Base-by-base conservation (phyloP, 371 early-diverging fungal species). In the Nematocida minor region DNA sequence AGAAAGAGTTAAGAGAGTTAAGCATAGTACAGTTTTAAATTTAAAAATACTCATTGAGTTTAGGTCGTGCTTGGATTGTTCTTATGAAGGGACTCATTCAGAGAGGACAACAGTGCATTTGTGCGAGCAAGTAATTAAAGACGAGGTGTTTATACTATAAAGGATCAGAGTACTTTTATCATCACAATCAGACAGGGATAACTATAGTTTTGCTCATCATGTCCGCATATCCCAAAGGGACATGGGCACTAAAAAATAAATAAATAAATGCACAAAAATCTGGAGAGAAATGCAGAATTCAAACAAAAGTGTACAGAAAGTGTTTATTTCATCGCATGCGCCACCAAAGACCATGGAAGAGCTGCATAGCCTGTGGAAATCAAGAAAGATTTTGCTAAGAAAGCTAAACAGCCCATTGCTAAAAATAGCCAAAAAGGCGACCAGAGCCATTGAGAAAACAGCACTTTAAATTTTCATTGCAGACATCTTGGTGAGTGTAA, bases 141-240 rank as follows among this genome's bases (percentile, higher is more conserved):
- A 51, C 14, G 22, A 51, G 32, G 53, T 40, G 22, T 25, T 68
- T 68, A 41, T 49, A 42, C 9, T 27, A 34, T 40, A 69, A 27
- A 25, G 69, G 69, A 69, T 69, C 69, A 69, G 69, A 69, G 46
- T 22, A 14, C 4, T 38, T 34, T 60, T 47, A 69, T 69, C 69
- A 69, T 69, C 69, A 69, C 69, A 18, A n/a, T 69, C 69, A 69
- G 69, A 69, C 69, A 69, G 69, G 69, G 69, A 69, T 69, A 69
- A 69, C 69, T 69, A 69, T 60, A 57, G 9, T 20, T 25, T 54
- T 44, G 36, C 25, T 69, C 69, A 69, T 69, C 69, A 69, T 60
- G 14, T 69, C 69, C 69, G 32, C 22, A 51, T 49, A 16, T 11
- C 11, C 11, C 18, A 57, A 57, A 57, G 11, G 57, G 51, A 20